Evolutionary conservation across 2,329 filamentous ascomycete species (phyloP).

Genomic region (Didymella sp.): DNA sequence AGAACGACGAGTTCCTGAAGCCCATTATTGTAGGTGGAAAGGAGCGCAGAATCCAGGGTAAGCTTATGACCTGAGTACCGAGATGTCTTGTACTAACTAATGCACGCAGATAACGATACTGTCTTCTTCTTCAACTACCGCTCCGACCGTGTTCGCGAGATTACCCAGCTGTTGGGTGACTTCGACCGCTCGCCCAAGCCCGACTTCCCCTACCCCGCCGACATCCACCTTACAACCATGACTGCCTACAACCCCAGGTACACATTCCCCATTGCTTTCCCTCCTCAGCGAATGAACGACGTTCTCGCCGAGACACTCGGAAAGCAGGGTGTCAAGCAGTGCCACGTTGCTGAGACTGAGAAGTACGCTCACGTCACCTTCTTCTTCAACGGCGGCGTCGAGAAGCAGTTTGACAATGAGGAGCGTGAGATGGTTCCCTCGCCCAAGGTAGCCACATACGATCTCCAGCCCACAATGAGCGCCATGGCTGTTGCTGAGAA

Average conservation of each 20-base stretch:
- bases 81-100: constrained; percentile 39
- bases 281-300: constrained; percentile 94
- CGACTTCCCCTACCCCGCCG: constrained; percentile 92
- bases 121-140: constrained; percentile 99
- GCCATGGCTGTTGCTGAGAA: constrained; percentile 88
- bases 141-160: constrained; percentile 94
- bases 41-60: constrained; percentile 83
- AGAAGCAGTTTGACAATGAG: constrained; percentile 94
- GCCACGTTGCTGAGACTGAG: constrained; percentile 97
- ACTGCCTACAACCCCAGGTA: constrained; percentile 97
- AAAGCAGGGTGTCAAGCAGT: constrained; percentile 88
- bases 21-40: constrained; percentile 93
- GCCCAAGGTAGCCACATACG: constrained; percentile 95
- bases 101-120: constrained; percentile 76
- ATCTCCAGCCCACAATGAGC: constrained; percentile 94
- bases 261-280: constrained; percentile 89
- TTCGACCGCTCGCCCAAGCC: constrained; percentile 89
- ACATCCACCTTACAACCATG: constrained; percentile 91
- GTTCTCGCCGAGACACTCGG: constrained; percentile 97
- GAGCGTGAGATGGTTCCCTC: constrained; percentile 92
- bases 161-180: constrained; percentile 91
- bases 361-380: constrained; percentile 99
- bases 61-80: constrained; percentile 33
- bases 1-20: constrained; percentile 98
- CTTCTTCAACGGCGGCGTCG: constrained; percentile 99